These are phyloP conservation scores for Trypanosoma congolense DNA, from an alignment of 208 protist species.

Conservation along the genomic window DNA sequence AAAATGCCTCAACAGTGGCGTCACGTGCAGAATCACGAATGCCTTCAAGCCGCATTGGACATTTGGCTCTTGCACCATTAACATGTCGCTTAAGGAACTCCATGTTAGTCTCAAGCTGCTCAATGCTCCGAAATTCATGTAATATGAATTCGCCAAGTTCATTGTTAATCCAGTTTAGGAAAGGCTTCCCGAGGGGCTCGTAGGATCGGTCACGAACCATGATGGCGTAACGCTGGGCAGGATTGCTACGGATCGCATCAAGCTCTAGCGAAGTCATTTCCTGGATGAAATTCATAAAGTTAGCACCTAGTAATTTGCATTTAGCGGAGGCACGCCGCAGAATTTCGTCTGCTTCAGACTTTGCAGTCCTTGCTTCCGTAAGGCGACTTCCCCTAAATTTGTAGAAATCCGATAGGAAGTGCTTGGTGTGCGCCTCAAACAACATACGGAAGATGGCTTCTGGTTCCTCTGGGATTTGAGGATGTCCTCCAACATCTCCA, in stretches of 20 bases:
- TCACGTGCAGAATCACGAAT: conserved; percentile 58
- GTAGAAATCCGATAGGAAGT: conserved; percentile 85
- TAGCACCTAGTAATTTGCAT: conserved; percentile 75
- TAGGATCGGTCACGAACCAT: conserved; percentile 77
- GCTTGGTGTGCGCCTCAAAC: conserved; percentile 85
- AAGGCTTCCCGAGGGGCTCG: conserved; percentile 68
- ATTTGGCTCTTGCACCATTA: conserved; percentile 57
- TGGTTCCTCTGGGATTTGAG: conserved; percentile 59
- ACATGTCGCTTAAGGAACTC: conserved; percentile 67
- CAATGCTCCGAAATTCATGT: conserved; percentile 57
- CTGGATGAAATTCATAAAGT: conserved; percentile 89
- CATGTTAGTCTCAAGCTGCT: conserved; percentile 75
- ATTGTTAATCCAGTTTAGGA: conserved; percentile 82
- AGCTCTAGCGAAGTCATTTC: conserved; percentile 86
- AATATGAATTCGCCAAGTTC: conserved; percentile 70
- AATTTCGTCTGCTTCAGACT: conserved; percentile 78
- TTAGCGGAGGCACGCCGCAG: conserved; percentile 73
- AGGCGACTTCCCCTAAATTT: conserved; percentile 73
- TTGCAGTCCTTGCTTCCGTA: conserved; percentile 66
- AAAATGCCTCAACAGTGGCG: conserved; percentile 71
- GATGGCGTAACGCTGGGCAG: conserved; percentile 75
- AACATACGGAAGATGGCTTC: conserved; percentile 71
- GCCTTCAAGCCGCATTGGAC: conserved; percentile 60
- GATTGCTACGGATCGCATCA: conserved; percentile 83
- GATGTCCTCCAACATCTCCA: conserved; percentile 75